A percentile compares a stretch with the other conserved stretches of the same genome.
These are phyloP conservation scores for Myrica gale DNA, from an alignment of 306 rosid genomes.

Conservation along the genomic window DNA sequence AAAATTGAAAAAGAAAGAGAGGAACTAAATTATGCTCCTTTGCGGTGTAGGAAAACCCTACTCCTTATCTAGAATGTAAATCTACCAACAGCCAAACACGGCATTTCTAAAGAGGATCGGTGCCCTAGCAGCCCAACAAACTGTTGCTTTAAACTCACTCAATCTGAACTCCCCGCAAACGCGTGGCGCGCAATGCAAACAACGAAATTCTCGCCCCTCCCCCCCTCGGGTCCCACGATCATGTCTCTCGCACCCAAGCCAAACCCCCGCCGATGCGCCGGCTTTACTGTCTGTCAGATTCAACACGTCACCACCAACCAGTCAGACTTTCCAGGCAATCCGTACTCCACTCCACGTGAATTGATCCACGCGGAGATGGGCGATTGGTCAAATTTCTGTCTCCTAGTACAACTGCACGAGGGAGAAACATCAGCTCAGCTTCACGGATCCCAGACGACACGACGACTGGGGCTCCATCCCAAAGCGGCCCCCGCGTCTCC, in stretches of 20 bases:
- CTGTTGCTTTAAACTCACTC: no score
- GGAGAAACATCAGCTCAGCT: background rate
- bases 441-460: constrained; percentile 15
- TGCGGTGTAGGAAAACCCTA: background rate
- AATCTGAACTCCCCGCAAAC: background rate
- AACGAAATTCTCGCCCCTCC: background rate
- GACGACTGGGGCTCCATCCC: constrained; percentile 13
- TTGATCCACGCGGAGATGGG: background rate
- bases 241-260: background rate
- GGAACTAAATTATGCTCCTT: no score
- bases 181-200: background rate
- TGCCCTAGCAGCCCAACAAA: constrained; percentile 15
- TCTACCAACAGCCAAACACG: background rate
- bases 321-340: background rate
- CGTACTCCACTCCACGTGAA: constrained; percentile 22
- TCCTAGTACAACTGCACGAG: constrained; percentile 14
- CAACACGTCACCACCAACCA: constrained; percentile 26
- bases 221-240: constrained; percentile 4
- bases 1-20: no score
- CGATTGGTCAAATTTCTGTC: background rate
- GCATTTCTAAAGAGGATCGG: background rate
- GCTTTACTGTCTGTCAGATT: background rate
- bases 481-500: constrained; percentile 33
- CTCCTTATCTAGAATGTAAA: background rate
- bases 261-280: constrained; percentile 15